Evolutionary conservation across 768 basidiomycete species (phyloP).

Genomic region (Pleurotus ostreatus): DNA sequence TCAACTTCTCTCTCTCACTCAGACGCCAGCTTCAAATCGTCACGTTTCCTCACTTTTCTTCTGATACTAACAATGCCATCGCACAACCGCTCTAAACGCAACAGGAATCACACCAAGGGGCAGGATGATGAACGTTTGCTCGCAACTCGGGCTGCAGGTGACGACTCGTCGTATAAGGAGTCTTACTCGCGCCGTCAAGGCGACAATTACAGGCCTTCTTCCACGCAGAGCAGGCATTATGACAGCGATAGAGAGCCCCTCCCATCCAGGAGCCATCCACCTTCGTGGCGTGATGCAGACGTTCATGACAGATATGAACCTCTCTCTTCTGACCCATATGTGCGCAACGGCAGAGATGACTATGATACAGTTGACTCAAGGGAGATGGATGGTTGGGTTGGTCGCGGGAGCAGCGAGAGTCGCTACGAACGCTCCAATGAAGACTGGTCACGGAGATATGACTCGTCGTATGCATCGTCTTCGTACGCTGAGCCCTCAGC

Average conservation of each 20-base stretch:
- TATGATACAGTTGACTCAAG: conserved; percentile 41
- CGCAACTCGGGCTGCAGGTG: conserved; percentile 21
- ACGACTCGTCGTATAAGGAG: conserved; percentile 45
- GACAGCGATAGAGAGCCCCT: conserved; percentile 48
- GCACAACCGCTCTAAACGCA: conserved; percentile 43
- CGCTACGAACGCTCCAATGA: conserved; percentile 37
- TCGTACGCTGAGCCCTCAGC: conserved; percentile 45
- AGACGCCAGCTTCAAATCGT: conserved; percentile 16
- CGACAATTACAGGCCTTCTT: conserved; percentile 44
- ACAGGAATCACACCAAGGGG: conserved; percentile 46
- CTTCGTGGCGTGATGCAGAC: conserved; percentile 46
- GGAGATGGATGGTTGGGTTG: conserved; percentile 42
- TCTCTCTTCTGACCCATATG: conserved; percentile 42
- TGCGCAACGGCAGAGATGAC: conserved; percentile 45
- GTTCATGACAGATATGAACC: conserved; percentile 42
- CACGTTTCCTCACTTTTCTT: conserved; percentile 15
- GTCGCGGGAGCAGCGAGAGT: conserved; percentile 30
- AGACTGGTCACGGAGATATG: conserved; percentile 49
- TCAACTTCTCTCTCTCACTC: conserved; percentile 23
- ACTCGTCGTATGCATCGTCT: conserved; percentile 32
- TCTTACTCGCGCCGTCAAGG: conserved; percentile 47
- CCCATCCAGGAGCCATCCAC: conserved; percentile 48
- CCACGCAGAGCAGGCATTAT: conserved; percentile 38
- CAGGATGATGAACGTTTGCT: conserved; percentile 46
- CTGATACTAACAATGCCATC: conserved; percentile 28